Percentiles rank a stretch among this genome's conserved stretches.
phyloP scores from a whole-genome alignment of 208 protist genomes.

The Angomonas deanei region DNA sequence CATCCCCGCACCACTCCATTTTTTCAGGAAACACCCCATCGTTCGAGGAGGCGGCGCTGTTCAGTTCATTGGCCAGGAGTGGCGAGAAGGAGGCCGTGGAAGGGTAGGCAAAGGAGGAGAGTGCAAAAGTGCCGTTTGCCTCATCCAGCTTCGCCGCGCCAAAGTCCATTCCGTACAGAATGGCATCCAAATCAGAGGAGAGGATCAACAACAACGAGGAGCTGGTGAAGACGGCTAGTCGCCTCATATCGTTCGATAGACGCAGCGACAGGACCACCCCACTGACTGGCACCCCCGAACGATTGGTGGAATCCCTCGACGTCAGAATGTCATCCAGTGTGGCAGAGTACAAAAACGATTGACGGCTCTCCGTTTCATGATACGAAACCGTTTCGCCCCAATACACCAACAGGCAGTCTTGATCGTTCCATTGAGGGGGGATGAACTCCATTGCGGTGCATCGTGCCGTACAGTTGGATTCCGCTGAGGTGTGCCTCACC shows the following conservation, averaged over 20 bases:
- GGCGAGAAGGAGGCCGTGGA: neutral
- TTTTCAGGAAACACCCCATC: neutral
- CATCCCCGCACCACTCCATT: slow-evolving; percentile 32
- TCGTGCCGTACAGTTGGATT: neutral
- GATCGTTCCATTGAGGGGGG: slow-evolving; percentile 13
- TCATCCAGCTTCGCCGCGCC: neutral
- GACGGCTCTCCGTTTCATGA: neutral
- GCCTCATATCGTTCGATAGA: neutral
- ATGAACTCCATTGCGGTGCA: slow-evolving; percentile 15
- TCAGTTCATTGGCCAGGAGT: no score
- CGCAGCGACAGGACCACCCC: neutral
- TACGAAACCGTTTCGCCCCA: neutral
- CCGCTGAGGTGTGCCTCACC: neutral
- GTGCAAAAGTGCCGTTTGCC: neutral
- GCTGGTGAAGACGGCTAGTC: neutral
- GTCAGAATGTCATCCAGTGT: neutral
- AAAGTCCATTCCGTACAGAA: neutral
- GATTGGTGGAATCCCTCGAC: neutral
- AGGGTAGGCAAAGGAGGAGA: neutral
- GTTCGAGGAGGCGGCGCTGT: neutral
- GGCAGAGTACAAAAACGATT: neutral
- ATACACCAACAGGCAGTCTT: slow-evolving; percentile 14
- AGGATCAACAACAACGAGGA: neutral
- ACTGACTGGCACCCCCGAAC: neutral
- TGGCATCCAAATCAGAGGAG: neutral